Evolutionary conservation across 441 rosid species (phyloP).

Genomic region (Gossypium lobatum): DNA sequence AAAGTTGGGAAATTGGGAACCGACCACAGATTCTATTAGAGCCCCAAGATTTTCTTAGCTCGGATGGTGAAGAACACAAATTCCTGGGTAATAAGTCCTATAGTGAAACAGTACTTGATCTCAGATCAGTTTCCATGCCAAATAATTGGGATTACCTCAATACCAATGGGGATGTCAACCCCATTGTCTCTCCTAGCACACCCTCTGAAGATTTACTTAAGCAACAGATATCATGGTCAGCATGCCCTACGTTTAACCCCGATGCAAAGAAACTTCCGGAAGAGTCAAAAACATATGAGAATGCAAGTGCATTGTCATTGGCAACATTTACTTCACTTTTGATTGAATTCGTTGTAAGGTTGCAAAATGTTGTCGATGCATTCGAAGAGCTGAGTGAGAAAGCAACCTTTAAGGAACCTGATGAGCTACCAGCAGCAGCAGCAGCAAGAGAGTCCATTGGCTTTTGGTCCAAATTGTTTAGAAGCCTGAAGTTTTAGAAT

Average conservation of each 20-base stretch:
- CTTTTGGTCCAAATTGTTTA: conserved; percentile 27
- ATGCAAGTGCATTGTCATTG: conserved; percentile 60
- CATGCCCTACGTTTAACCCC: conserved; percentile 26
- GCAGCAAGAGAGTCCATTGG: conserved; percentile 21
- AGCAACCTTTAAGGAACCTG: conserved; percentile 61
- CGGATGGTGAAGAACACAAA: conserved; percentile 40
- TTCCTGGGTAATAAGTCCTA: conserved; percentile 53
- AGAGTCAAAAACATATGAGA: conserved; percentile 48
- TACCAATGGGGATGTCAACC: conserved; percentile 18
- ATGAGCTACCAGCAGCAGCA: conserved; percentile 18
- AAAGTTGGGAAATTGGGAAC: conserved; percentile 66
- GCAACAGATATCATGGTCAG: conserved; percentile 59
- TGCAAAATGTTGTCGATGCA: conserved; percentile 43
- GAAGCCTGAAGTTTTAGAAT: conserved; percentile 23
- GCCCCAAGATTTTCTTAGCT: conserved; percentile 50
- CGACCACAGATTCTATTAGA: conserved; percentile 34
- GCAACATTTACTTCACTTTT: conserved; percentile 57
- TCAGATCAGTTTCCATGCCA: conserved; percentile 35
- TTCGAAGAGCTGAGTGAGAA: conserved; percentile 46
- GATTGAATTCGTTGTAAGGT: conserved; percentile 61
- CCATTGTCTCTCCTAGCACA: conserved; percentile 17
- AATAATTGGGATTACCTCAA: conserved; percentile 32
- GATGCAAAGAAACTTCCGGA: conserved; percentile 32
- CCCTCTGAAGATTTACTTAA: conserved; percentile 15
- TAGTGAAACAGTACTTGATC: conserved; percentile 72